Evolutionary conservation across 202 grass and related monocot species (phyloP).

Genomic region (Musa balbisiana): DNA sequence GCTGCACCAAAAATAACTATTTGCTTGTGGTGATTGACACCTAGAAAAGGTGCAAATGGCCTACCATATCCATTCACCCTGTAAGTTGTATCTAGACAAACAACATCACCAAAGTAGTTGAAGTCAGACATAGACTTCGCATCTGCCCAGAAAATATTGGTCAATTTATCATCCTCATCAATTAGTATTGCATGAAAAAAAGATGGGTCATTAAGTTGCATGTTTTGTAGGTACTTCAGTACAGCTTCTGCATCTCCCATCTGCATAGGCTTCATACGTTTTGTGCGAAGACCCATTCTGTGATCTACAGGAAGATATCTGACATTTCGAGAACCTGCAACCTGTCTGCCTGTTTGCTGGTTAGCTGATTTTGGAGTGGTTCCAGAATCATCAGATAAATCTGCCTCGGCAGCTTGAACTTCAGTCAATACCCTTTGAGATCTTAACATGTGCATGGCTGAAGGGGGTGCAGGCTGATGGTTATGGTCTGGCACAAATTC

Average conservation of each 20-base stretch:
- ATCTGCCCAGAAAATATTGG: constrained; percentile 45
- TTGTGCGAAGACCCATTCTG: constrained; percentile 26
- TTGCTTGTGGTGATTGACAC: constrained; percentile 44
- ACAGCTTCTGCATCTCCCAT: constrained; percentile 39
- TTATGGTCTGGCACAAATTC: constrained; percentile 45
- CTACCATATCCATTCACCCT: constrained; percentile 33
- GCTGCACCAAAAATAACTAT: constrained; percentile 32
- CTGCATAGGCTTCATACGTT: constrained; percentile 35
- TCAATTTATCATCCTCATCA: constrained; percentile 45
- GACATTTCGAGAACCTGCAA: constrained; percentile 10
- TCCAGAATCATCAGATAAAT: constrained; percentile 23
- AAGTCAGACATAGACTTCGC: constrained; percentile 31
- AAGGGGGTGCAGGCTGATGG: constrained; percentile 37
- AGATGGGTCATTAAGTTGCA: constrained; percentile 33
- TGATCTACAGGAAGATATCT: constrained; percentile 30
- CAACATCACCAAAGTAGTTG: constrained; percentile 43
- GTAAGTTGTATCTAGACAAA: constrained; percentile 49
- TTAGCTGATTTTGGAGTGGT: constrained; percentile 12
- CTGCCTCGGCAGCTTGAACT: constrained; percentile 14
- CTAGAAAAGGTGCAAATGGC: constrained; percentile 36
- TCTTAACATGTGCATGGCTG: constrained; percentile 31
- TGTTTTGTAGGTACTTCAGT: constrained; percentile 40
- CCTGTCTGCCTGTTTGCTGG: constrained; percentile 20
- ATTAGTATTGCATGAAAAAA: constrained; percentile 44
- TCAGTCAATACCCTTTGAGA: constrained; percentile 31